Evolutionary conservation across 1,284 basidiomycete genomes (phyloP).

Genomic region (Phenoliferia sp.): DNA sequence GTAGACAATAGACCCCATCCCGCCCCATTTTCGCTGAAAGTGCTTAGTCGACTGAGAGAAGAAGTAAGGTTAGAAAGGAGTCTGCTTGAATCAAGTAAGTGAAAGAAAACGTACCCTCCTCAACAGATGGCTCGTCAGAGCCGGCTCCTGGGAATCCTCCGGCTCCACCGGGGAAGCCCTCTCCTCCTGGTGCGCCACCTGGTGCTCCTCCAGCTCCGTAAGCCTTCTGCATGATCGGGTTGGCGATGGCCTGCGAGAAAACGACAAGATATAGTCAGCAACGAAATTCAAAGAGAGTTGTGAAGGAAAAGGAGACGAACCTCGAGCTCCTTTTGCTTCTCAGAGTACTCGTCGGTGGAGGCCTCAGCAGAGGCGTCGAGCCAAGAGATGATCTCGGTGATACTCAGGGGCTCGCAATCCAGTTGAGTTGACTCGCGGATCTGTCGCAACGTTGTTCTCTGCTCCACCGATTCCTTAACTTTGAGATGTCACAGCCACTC

Average conservation of each 20-base stretch:
- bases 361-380: conserved; percentile 85
- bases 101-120: no score
- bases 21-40: no score
- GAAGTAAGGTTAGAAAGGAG: no score
- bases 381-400: conserved; percentile 83
- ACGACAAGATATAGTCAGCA: neutral
- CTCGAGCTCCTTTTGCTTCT: conserved; percentile 94
- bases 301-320: neutral
- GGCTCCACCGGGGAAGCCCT: conserved; percentile 4
- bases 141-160: conserved; percentile 35
- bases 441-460: no score
- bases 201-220: conserved; percentile 54
- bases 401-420: no score
- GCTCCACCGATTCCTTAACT: no score
- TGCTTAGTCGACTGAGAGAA: no score
- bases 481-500: neutral
- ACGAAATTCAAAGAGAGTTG: neutral
- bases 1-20: no score
- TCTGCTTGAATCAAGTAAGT: no score
- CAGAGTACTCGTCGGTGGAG: conserved; percentile 92
- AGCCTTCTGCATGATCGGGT: conserved; percentile 75
- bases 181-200: conserved; percentile 41
- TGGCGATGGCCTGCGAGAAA: conserved; percentile 63
- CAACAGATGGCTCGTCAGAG: conserved; percentile 78
- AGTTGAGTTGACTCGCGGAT: no score